Evolutionary conservation across 164 flowering plant species (phyloP), one percentile per base, ranked within the genome.

Genomic region (Chloranthus sessilifolius): DNA sequence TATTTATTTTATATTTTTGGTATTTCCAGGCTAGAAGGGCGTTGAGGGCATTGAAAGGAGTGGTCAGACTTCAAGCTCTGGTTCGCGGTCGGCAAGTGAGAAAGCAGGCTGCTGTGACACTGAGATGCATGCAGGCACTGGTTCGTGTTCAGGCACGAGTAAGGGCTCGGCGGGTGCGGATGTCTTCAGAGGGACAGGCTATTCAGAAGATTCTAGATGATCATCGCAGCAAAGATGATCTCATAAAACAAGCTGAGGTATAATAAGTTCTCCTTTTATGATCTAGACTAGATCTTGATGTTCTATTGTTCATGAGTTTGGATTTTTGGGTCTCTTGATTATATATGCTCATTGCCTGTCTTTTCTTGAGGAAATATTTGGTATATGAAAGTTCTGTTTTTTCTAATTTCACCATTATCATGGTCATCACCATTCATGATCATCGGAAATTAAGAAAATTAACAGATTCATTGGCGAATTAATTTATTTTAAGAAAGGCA

Each of bases 161-260:
- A 3, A 65, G 99, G 60, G 96, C 96, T 17, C 85, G 95, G 4
- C 87, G 84, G 7, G 96, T 88, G 19, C 50, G 96, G 31, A 83
- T 92, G 95, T 88, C 99, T 3, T 58, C 73, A 0, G 96, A 92
- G 36, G 99, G 99, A 1, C 85, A 88, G 59, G 96, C 95, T 45
- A 89, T 92, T 24, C 99, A 92, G 66, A 50, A 67, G 54, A 5
- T 83, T 47, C 66, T 92, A 1, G 62, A 80, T 29, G 83, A 77
- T 41, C 80, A 34, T 11, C 86, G 90, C 2, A 72, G 64, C 67
- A 52, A 81, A 37, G 73, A 68, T 36, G 90, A 85, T 42, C 63
- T 65, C 49, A 55, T 85, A 62, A 92, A 76, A 73, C 55, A 85
- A 60, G 94, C 95, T 50, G 96, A 92, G 94, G 99, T 88, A 59